Evolutionary conservation across 208 protist species (phyloP).

Genomic region (Angomonas ambiguus): DNA sequence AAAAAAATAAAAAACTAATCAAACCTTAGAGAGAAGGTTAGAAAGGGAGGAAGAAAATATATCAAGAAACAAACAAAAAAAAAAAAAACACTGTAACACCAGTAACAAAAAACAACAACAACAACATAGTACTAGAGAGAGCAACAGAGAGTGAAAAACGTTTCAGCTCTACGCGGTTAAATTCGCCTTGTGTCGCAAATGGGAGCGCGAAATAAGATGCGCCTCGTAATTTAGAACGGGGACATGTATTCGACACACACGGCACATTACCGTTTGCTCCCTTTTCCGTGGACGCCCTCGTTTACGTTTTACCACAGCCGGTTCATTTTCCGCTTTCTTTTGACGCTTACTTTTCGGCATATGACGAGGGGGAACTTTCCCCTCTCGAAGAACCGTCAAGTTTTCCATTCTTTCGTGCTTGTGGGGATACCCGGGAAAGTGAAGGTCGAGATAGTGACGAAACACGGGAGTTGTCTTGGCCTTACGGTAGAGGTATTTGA

Average conservation of each 20-base stretch:
- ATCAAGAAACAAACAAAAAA: neutral
- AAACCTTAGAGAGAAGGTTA: neutral
- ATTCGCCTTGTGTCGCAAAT: conserved; percentile 12
- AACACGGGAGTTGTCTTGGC: conserved; percentile 24
- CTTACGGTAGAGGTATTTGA: conserved; percentile 46
- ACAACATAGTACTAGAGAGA: neutral
- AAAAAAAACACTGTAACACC: neutral
- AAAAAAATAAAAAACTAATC: neutral
- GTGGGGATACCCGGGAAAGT: conserved; percentile 67
- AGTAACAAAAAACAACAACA: conserved; percentile 1
- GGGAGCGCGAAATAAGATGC: conserved; percentile 36
- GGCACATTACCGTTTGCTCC: conserved; percentile 56
- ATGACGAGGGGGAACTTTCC: conserved; percentile 52
- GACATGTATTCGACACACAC: conserved; percentile 57
- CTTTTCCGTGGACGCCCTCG: conserved; percentile 3
- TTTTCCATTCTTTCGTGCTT: conserved; percentile 80
- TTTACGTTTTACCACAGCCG: conserved; percentile 3
- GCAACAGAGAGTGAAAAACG: neutral
- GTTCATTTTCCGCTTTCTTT: neutral
- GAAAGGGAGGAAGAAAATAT: neutral
- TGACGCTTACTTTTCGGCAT: conserved; percentile 12
- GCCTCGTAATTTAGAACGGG: conserved; percentile 31
- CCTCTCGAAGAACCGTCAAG: conserved; percentile 38
- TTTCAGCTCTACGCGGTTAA: neutral
- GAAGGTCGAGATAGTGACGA: conserved; percentile 36